These are phyloP conservation scores for Rhizophlyctis rosea DNA, from an alignment of 192 early-diverging fungal genomes.

Conservation along the genomic window DNA sequence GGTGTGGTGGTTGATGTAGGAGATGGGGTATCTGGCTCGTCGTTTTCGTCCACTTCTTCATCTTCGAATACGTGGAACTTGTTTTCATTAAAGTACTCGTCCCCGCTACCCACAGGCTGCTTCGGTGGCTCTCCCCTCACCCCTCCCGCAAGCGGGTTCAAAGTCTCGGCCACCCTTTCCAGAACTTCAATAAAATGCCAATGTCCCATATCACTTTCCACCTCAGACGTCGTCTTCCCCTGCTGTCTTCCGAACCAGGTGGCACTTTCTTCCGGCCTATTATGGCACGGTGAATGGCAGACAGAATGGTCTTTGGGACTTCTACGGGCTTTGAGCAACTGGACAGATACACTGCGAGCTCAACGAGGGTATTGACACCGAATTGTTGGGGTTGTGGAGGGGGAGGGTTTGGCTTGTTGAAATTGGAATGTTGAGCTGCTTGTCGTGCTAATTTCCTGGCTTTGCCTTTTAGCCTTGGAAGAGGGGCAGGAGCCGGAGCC, in stretches of 20 bases:
- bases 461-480: background rate
- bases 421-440: too few relatives aligned
- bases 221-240: background rate
- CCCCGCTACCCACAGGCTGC: background rate
- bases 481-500: background rate
- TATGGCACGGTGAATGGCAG: constrained; percentile 8
- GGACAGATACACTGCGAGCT: too few relatives aligned
- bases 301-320: too few relatives aligned
- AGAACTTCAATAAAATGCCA: constrained; percentile 20
- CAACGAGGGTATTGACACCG: too few relatives aligned
- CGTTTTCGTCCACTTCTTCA: constrained; percentile 6
- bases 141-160: background rate
- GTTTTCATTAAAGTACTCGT: constrained; percentile 3
- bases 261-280: constrained; percentile 2
- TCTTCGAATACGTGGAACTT: constrained; percentile 1
- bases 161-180: constrained; percentile 1
- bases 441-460: background rate
- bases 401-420: too few relatives aligned
- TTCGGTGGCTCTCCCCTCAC: background rate
- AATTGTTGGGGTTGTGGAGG: too few relatives aligned
- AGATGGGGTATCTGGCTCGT: background rate
- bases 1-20: background rate
- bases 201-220: background rate
- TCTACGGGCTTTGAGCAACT: too few relatives aligned
- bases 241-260: background rate